Conservation (phyloP, 192 early-diverging fungal species). For the Phycomyces nitens region DNA sequence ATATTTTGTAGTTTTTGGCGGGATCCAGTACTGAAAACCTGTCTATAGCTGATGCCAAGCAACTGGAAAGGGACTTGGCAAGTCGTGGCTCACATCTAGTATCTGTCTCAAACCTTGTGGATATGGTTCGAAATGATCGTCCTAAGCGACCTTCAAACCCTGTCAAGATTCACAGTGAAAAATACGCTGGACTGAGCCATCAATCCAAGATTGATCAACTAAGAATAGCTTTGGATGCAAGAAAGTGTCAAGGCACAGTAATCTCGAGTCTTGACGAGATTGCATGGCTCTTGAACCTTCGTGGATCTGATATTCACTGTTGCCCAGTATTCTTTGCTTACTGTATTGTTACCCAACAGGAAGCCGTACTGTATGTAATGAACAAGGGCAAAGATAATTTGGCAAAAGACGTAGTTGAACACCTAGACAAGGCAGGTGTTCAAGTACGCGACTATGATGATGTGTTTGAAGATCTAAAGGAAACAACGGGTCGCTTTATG, state of each 20-base stretch:
- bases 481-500: conserved; percentile 37
- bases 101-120: conserved; percentile 89
- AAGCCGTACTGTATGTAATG: conserved; percentile 68
- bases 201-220: conserved; percentile 67
- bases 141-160: conserved; percentile 63
- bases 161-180: not conserved
- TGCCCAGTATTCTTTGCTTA: conserved; percentile 97
- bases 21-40: conserved; percentile 54
- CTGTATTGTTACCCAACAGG: conserved; percentile 69
- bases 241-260: conserved; percentile 72
- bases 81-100: conserved; percentile 64
- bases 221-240: conserved; percentile 66
- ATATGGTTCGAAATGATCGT: conserved; percentile 79
- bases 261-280: conserved; percentile 92
- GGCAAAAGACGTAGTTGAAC: conserved; percentile 52
- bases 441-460: conserved; percentile 67
- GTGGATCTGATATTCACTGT: conserved; percentile 90
- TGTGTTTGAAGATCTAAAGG: conserved; percentile 71
- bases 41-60: conserved; percentile 96
- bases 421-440: conserved; percentile 50
- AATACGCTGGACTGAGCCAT: conserved; percentile 85
- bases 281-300: conserved; percentile 95
- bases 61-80: conserved; percentile 34
- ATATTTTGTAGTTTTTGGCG: conserved; percentile 1
- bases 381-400: conserved; percentile 62